These are phyloP conservation scores for Rhytidhysteron rufulum DNA, from an alignment of 2,329 filamentous ascomycete genomes.

Conservation along the genomic window DNA sequence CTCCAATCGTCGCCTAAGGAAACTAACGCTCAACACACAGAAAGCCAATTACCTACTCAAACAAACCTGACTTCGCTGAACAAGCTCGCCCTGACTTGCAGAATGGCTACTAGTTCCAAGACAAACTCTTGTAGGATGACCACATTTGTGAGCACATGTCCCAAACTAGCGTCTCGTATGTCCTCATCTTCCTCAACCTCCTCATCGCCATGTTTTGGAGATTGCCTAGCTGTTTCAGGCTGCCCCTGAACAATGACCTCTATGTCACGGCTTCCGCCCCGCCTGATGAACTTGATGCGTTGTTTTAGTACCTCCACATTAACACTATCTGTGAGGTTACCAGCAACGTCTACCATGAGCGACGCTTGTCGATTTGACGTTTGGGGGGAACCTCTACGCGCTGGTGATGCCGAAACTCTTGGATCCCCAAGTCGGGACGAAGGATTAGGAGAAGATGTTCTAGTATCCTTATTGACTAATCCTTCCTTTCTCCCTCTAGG, in stretches of 20 bases:
- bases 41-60: too few species aligned
- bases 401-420: slow-evolving; percentile 25
- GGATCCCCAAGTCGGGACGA: slow-evolving; percentile 21
- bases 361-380: slow-evolving; percentile 26
- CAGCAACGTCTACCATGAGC: slow-evolving; percentile 31
- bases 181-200: slow-evolving; percentile 16
- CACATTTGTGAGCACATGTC: slow-evolving; percentile 49
- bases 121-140: slow-evolving; percentile 50
- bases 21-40: too few species aligned
- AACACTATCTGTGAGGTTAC: slow-evolving; percentile 25
- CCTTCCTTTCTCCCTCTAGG: slow-evolving; percentile 35
- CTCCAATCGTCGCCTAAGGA: too few species aligned
- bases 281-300: slow-evolving; percentile 30
- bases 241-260: slow-evolving; percentile 34
- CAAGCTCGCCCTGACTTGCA: slow-evolving; percentile 47
- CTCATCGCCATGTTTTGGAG: slow-evolving; percentile 8
- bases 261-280: slow-evolving; percentile 18
- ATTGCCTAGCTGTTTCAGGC: slow-evolving; percentile 29
- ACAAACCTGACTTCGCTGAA: slow-evolving; percentile 44
- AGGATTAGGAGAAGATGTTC: slow-evolving; percentile 22
- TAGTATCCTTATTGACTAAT: slow-evolving; percentile 17
- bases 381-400: slow-evolving; percentile 12
- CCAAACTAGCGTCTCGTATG: slow-evolving; percentile 40
- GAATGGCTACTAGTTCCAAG: slow-evolving; percentile 45
- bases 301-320: slow-evolving; percentile 31